These are phyloP conservation scores for Lachancea thermotolerans DNA, from an alignment of 805 yeast species.

Conservation along the genomic window DNA sequence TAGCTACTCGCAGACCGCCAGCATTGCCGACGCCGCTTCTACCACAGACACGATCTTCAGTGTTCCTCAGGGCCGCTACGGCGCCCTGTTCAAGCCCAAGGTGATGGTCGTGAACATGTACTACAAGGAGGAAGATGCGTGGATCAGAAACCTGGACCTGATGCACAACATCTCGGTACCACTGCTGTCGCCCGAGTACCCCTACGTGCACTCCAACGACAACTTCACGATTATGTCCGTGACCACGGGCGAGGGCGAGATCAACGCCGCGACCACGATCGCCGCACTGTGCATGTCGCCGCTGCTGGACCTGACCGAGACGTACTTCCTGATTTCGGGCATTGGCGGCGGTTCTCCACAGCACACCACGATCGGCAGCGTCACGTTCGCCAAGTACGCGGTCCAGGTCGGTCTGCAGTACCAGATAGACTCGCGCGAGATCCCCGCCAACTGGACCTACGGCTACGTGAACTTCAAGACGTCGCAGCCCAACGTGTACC, in stretches of 20 bases:
- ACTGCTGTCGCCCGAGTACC: slow-evolving; percentile 58
- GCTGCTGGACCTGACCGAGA: slow-evolving; percentile 48
- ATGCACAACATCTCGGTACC: slow-evolving; percentile 52
- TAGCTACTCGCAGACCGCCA: slow-evolving; percentile 7
- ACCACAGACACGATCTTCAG: slow-evolving; percentile 4
- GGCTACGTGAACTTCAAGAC: slow-evolving; percentile 56
- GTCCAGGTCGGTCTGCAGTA: slow-evolving; percentile 56
- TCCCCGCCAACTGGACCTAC: slow-evolving; percentile 48
- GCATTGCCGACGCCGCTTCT: slow-evolving; percentile 5
- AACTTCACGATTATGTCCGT: slow-evolving; percentile 51
- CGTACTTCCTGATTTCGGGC: slow-evolving; percentile 59
- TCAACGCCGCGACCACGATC: slow-evolving; percentile 56
- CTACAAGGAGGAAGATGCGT: slow-evolving; percentile 44
- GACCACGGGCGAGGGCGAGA: slow-evolving; percentile 65
- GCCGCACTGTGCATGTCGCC: slow-evolving; percentile 49
- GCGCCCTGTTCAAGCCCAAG: slow-evolving; percentile 39
- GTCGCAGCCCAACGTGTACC: slow-evolving; percentile 42
- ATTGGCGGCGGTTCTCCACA: slow-evolving; percentile 60
- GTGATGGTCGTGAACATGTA: slow-evolving; percentile 53
- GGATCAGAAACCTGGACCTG: slow-evolving; percentile 44
- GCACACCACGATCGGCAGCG: slow-evolving; percentile 52
- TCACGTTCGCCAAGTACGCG: slow-evolving; percentile 52
- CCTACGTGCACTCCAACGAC: slow-evolving; percentile 47
- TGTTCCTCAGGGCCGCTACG: slow-evolving; percentile 7
- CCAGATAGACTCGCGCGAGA: slow-evolving; percentile 47